These are phyloP conservation scores for Xylaria multiplex DNA, from an alignment of 2,329 filamentous ascomycete species.

Conservation along the genomic window DNA sequence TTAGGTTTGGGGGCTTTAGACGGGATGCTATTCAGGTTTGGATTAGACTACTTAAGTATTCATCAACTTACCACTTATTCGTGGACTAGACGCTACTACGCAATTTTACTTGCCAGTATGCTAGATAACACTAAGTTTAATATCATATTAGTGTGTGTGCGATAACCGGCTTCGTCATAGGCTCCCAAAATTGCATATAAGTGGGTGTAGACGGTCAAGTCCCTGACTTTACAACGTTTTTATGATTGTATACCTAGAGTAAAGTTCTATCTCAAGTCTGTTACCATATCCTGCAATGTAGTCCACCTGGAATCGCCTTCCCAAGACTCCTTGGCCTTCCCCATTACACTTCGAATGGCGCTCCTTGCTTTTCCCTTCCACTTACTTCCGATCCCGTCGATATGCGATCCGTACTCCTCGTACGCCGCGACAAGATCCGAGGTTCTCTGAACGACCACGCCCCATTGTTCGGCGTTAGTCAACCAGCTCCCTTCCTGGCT, in stretches of 20 bases:
- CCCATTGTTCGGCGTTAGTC: constrained; percentile 72
- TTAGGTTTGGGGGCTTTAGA: background rate
- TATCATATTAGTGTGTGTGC: background rate
- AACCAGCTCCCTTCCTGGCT: constrained; percentile 56
- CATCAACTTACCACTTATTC: background rate
- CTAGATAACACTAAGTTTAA: constrained; percentile 23
- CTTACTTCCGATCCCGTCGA: constrained; percentile 75
- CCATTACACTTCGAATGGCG: constrained; percentile 84
- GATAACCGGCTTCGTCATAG: too few species aligned
- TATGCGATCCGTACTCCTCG: constrained; percentile 76
- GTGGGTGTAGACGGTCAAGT: too few species aligned
- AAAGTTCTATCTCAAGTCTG: constrained; percentile 58
- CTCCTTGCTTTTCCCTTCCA: constrained; percentile 92
- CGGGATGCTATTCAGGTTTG: too few species aligned
- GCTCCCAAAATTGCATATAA: too few species aligned
- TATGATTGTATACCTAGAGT: background rate
- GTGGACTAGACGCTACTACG: background rate
- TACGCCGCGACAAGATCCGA: constrained; percentile 84
- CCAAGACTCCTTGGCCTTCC: constrained; percentile 83
- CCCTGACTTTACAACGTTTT: background rate
- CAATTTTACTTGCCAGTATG: constrained; percentile 9
- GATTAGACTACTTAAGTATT: too few species aligned
- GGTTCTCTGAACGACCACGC: constrained; percentile 78
- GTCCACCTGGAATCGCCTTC: constrained; percentile 78
- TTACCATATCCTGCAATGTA: constrained; percentile 65